These are phyloP conservation scores for Leccinum huronense DNA, from an alignment of 1,284 basidiomycete species.

Conservation along the genomic window DNA sequence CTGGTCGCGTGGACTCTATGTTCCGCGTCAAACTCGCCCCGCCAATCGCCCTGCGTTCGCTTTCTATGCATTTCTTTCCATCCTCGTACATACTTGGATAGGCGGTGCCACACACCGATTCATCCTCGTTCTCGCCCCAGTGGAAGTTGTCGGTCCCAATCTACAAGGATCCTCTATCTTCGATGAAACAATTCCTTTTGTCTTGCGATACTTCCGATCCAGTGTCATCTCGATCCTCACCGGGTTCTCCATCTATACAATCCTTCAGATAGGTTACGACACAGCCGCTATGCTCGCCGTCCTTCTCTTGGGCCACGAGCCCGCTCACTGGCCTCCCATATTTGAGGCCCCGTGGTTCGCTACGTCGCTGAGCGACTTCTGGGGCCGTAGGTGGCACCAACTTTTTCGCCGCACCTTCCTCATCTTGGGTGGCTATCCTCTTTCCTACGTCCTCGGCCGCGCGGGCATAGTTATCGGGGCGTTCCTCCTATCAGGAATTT, in stretches of 20 bases:
- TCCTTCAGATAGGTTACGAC: conserved; percentile 43
- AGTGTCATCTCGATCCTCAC: conserved; percentile 40
- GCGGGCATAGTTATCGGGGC: conserved; percentile 49
- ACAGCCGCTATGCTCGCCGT: conserved; percentile 41
- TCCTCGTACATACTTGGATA: conserved; percentile 37
- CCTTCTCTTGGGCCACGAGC: conserved; percentile 34
- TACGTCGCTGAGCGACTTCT: conserved; percentile 41
- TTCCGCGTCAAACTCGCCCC: conserved; percentile 46
- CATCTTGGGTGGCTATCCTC: conserved; percentile 30
- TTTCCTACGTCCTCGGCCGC: conserved; percentile 42
- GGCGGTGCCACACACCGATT: conserved; percentile 44
- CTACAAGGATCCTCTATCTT: conserved; percentile 47
- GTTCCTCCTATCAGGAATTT: conserved; percentile 54
- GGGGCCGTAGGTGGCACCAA: conserved; percentile 48
- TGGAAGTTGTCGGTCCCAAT: conserved; percentile 34
- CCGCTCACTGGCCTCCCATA: conserved; percentile 39
- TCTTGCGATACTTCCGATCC: conserved; percentile 43
- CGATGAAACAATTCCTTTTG: conserved; percentile 41
- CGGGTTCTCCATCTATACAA: conserved; percentile 43
- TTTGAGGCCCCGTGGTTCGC: conserved; percentile 41
- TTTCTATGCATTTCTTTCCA: conserved; percentile 34
- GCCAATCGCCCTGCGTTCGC: conserved; percentile 39
- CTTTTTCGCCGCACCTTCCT: conserved; percentile 32
- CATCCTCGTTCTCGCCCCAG: conserved; percentile 42
- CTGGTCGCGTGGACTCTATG: conserved; percentile 36